Evolutionary conservation across 1,284 basidiomycete genomes (phyloP).

Genomic region (Leccinum fuscescens): DNA sequence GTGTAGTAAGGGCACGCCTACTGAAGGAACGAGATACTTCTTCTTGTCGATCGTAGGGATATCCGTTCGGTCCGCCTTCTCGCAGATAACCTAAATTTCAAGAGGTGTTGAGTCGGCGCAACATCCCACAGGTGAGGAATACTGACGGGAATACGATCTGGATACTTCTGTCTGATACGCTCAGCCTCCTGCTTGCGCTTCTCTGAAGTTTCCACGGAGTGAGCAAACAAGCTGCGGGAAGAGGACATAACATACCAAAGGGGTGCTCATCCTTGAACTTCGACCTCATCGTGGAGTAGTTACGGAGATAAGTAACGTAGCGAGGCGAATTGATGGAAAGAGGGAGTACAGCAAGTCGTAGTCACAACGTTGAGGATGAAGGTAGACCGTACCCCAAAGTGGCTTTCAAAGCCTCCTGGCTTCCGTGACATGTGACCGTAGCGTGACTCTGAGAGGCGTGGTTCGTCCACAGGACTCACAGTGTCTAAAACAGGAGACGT

Average conservation of each 20-base stretch:
- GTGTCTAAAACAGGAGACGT: conserved; percentile 8
- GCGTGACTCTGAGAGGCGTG: conserved; percentile 25
- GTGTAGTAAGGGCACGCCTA: conserved; percentile 39
- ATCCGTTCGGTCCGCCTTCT: conserved; percentile 98
- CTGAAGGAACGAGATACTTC: conserved; percentile 98
- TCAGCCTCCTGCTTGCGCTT: conserved; percentile 98
- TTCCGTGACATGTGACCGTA: conserved; percentile 32
- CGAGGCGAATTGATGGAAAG: conserved; percentile 9
- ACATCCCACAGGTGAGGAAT: conserved; percentile 3
- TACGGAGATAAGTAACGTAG: conserved; percentile 3
- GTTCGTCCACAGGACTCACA: conserved; percentile 5
- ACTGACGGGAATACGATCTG: conserved; percentile 95
- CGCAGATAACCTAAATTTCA: conserved; percentile 88
- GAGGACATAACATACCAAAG: conserved; percentile 66
- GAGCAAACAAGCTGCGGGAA: conserved; percentile 25
- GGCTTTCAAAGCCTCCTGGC: conserved; percentile 36
- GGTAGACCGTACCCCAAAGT: conserved; percentile 25
- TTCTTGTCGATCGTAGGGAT: conserved; percentile 99
- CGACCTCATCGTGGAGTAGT: conserved; percentile 69
- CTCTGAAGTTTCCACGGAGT: conserved; percentile 53
- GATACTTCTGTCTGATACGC: conserved; percentile 97
- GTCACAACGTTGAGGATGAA: conserved; percentile 34
- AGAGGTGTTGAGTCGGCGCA: conserved; percentile 17
- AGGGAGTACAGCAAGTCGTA: conserved; percentile 29
- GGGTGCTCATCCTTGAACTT: conserved; percentile 99